Evolutionary conservation across 805 yeast genomes (phyloP).

Genomic region (Metschnikowia sp.): DNA sequence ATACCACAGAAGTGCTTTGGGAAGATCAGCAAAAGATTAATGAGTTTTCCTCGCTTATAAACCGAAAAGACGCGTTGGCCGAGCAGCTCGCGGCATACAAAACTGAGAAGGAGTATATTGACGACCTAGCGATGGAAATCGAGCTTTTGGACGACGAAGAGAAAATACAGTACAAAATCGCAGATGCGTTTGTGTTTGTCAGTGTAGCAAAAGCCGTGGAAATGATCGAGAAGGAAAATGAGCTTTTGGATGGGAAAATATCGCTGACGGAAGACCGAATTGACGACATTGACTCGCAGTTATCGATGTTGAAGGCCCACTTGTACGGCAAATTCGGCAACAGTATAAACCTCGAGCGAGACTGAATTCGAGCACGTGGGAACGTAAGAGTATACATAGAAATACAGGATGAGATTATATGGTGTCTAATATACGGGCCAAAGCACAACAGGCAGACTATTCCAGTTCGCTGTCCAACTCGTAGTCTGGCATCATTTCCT

Average conservation of each 20-base stretch:
- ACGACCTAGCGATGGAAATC: constrained; percentile 79
- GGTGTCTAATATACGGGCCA: background rate
- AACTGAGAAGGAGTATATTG: constrained; percentile 81
- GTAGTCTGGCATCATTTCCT: constrained; percentile 21
- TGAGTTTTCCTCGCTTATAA: constrained; percentile 77
- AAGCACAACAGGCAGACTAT: background rate
- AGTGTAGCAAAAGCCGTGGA: constrained; percentile 64
- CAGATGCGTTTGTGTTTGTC: constrained; percentile 74
- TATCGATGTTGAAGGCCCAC: constrained; percentile 62
- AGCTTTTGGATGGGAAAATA: constrained; percentile 49
- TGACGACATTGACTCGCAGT: constrained; percentile 49
- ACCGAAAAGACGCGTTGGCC: constrained; percentile 59
- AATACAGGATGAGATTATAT: background rate
- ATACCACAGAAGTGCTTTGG: constrained; percentile 63
- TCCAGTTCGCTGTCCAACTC: constrained; percentile 22
- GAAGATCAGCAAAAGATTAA: constrained; percentile 89
- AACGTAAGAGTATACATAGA: background rate
- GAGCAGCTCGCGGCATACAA: constrained; percentile 46
- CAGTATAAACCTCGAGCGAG: constrained; percentile 79
- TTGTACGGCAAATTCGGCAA: constrained; percentile 87
- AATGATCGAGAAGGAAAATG: constrained; percentile 62
- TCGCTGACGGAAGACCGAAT: constrained; percentile 44
- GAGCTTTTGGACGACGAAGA: constrained; percentile 81
- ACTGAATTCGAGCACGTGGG: constrained; percentile 1
- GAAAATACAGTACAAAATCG: constrained; percentile 69